Evolutionary conservation across 139 green algal species (phyloP).

Genomic region (Coccomyxa sp.): DNA sequence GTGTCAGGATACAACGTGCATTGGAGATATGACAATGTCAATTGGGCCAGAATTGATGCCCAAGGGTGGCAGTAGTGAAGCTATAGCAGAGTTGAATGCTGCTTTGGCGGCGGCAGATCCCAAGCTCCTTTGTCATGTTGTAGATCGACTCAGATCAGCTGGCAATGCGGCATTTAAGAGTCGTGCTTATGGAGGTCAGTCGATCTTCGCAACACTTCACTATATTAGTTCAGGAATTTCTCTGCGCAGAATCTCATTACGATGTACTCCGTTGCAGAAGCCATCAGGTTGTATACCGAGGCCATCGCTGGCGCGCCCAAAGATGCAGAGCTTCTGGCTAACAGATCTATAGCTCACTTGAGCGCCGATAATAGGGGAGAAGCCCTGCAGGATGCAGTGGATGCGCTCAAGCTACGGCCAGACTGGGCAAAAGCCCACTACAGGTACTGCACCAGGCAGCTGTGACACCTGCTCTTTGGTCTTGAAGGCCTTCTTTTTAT

Average conservation of each 20-base stretch:
- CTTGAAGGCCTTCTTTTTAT: not conserved
- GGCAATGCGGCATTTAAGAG: not conserved
- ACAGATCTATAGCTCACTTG: constrained; percentile 45
- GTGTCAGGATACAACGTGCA: too few relatives aligned
- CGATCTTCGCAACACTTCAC: not conserved
- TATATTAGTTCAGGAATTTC: not conserved
- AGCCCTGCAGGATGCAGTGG: constrained; percentile 34
- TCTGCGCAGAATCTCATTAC: not conserved
- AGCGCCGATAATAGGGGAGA: constrained; percentile 21
- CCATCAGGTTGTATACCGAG: constrained; percentile 40
- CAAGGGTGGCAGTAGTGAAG: too few relatives aligned
- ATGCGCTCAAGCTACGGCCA: constrained; percentile 11
- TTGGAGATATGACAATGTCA: too few relatives aligned
- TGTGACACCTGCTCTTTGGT: not conserved
- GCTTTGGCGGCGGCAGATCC: too few relatives aligned
- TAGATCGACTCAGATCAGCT: too few relatives aligned
- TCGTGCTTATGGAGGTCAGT: not conserved
- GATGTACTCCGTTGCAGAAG: constrained; percentile 23
- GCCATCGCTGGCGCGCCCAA: constrained; percentile 32
- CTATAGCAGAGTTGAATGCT: too few relatives aligned
- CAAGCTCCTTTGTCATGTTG: too few relatives aligned
- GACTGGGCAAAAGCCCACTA: constrained; percentile 52
- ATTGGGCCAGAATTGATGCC: too few relatives aligned
- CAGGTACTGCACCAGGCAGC: constrained; percentile 10
- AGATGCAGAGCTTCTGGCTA: constrained; percentile 33